Evolutionary conservation across 2,329 filamentous ascomycete genomes (phyloP).

Genomic region (Monilinia laxa): DNA sequence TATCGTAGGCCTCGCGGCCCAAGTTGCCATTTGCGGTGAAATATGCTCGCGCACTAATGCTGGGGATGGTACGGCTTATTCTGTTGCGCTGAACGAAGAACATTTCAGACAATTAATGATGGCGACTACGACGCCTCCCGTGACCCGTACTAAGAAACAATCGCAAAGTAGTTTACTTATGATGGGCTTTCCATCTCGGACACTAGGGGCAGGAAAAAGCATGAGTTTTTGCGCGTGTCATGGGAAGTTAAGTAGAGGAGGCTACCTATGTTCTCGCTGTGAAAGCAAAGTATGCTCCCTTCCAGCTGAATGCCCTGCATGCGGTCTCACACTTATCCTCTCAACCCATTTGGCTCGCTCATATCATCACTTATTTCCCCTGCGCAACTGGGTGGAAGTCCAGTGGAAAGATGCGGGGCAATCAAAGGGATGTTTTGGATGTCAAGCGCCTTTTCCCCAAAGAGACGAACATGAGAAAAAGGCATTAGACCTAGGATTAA

Average conservation of each 20-base stretch:
- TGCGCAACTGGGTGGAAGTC: slow-evolving; percentile 89
- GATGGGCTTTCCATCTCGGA: slow-evolving; percentile 96
- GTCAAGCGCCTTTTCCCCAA: slow-evolving; percentile 51
- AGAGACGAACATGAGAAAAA: slow-evolving; percentile 38
- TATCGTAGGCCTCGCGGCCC: slow-evolving; percentile 85
- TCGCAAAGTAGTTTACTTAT: slow-evolving; percentile 71
- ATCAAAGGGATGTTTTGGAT: slow-evolving; percentile 69
- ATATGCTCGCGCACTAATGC: slow-evolving; percentile 85
- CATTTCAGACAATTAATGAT: slow-evolving; percentile 90
- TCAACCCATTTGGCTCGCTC: slow-evolving; percentile 92
- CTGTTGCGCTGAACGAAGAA: slow-evolving; percentile 79
- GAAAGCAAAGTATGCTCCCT: slow-evolving; percentile 84
- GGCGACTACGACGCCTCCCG: slow-evolving; percentile 82
- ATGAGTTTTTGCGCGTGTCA: slow-evolving; percentile 87
- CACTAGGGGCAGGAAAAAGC: slow-evolving; percentile 64
- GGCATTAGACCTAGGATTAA: slow-evolving; percentile 38
- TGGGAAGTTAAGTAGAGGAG: slow-evolving; percentile 75
- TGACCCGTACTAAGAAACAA: slow-evolving; percentile 65
- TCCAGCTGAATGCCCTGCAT: slow-evolving; percentile 87
- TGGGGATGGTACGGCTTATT: slow-evolving; percentile 74
- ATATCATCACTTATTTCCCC: slow-evolving; percentile 88
- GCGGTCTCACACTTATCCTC: slow-evolving; percentile 86
- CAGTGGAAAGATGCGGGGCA: slow-evolving; percentile 70
- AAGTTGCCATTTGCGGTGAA: slow-evolving; percentile 89
- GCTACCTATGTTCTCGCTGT: slow-evolving; percentile 90